phyloP scores from a whole-genome alignment of 768 basidiomycete genomes.

The Trichaptum fuscoviolaceum region DNA sequence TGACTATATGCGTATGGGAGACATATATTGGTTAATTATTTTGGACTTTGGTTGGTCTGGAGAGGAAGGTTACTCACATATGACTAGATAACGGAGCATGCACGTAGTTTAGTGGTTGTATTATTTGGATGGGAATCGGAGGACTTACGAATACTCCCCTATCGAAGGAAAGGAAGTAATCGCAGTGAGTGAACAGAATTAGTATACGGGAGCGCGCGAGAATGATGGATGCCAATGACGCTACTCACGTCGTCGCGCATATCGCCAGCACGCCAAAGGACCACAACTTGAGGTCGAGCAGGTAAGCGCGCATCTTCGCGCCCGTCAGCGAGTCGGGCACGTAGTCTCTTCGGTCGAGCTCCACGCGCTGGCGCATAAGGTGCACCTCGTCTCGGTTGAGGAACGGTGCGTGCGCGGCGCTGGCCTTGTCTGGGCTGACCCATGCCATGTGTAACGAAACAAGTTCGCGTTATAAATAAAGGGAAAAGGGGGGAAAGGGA shows the following conservation, averaged over 20 bases:
- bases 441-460: no score
- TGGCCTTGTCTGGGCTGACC: constrained; percentile 22
- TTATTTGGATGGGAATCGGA: background rate
- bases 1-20: constrained; percentile 16
- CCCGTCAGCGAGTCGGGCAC: constrained; percentile 19
- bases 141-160: background rate
- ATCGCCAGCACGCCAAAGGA: constrained; percentile 20
- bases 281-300: constrained; percentile 23
- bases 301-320: constrained; percentile 15
- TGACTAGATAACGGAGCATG: background rate
- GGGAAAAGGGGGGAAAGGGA: no score
- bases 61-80: background rate
- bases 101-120: background rate
- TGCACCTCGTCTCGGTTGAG: constrained; percentile 19
- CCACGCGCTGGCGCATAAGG: constrained; percentile 19
- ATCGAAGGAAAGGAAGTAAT: background rate
- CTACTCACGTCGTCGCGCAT: constrained; percentile 16
- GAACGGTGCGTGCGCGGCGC: constrained; percentile 12
- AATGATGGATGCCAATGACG: background rate
- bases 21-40: constrained; percentile 1
- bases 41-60: no score
- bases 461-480: no score
- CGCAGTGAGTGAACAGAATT: background rate
- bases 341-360: constrained; percentile 23
- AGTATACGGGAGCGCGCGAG: no score